Evolutionary conservation across 148 eudicot species (phyloP).

Genomic region (Talinum fruticosum): DNA sequence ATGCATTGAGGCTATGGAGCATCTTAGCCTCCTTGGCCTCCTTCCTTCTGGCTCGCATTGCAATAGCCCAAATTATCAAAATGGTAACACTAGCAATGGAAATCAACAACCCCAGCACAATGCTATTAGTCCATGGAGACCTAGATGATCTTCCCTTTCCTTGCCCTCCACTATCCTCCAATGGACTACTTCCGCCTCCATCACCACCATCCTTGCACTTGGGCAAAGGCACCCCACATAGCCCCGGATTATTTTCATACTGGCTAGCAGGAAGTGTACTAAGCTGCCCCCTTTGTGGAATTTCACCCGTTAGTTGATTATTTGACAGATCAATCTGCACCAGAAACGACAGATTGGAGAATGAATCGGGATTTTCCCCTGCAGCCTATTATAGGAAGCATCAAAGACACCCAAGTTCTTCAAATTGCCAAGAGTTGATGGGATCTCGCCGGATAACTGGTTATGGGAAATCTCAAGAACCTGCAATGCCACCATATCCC

Average conservation of each 20-base stretch:
- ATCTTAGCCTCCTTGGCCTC: constrained; percentile 72
- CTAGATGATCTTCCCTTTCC: constrained; percentile 27
- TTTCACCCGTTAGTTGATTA: constrained; percentile 79
- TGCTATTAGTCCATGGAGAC: constrained; percentile 61
- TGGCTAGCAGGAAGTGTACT: constrained; percentile 94
- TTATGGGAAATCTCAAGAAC: constrained; percentile 85
- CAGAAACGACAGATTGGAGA: constrained; percentile 77
- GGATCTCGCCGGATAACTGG: constrained; percentile 82
- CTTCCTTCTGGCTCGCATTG: constrained; percentile 53
- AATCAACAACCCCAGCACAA: constrained; percentile 69
- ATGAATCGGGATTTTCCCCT: constrained; percentile 91
- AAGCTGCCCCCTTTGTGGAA: constrained; percentile 83
- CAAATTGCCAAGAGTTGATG: constrained; percentile 69
- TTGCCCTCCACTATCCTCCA: constrained; percentile 27
- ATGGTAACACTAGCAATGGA: constrained; percentile 65
- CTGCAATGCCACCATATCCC: constrained; percentile 90
- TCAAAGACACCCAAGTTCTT: constrained; percentile 93
- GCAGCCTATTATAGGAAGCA: constrained; percentile 82
- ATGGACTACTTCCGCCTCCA: constrained; percentile 23
- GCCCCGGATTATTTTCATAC: constrained; percentile 80
- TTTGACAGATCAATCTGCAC: constrained; percentile 93
- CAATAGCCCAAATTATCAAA: constrained; percentile 69
- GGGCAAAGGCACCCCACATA: constrained; percentile 87
- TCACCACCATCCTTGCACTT: constrained; percentile 42
- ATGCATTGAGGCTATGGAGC: constrained; percentile 63